Evolutionary conservation across 192 early-diverging fungal species (phyloP).

Genomic region (Endogone sp.): DNA sequence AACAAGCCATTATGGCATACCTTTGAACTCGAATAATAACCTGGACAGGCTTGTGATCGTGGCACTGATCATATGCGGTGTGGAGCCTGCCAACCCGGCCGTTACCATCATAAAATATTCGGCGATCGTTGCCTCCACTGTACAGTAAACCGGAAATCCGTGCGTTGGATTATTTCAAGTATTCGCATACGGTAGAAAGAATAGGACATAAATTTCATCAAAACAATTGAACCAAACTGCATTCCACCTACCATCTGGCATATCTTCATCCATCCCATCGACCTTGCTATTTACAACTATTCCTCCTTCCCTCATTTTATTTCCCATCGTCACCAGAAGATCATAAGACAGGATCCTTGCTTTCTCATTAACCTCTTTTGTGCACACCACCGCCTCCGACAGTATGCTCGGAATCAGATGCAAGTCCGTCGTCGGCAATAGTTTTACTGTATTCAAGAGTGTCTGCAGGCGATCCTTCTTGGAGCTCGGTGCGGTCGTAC

Average conservation of each 20-base stretch:
- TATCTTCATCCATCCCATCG: conserved; percentile 26
- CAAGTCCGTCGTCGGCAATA: conserved; percentile 61
- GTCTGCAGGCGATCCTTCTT: conserved; percentile 77
- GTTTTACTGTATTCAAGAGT: conserved; percentile 59
- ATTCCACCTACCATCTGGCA: conserved; percentile 32
- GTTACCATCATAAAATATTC: conserved; percentile 94
- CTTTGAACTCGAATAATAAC: conserved; percentile 90
- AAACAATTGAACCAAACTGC: background rate
- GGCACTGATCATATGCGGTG: conserved; percentile 90
- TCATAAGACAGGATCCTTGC: conserved; percentile 80
- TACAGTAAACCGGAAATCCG: too few species aligned
- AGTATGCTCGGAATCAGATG: conserved; percentile 84
- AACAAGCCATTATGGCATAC: conserved; percentile 12
- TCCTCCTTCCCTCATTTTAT: conserved; percentile 80
- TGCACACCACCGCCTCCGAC: conserved; percentile 88
- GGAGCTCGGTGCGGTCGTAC: conserved; percentile 61
- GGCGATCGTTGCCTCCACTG: conserved; percentile 48
- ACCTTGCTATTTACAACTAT: conserved; percentile 31
- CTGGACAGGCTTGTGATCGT: conserved; percentile 79
- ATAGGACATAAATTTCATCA: background rate
- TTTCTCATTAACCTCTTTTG: conserved; percentile 93
- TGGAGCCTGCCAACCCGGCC: conserved; percentile 91
- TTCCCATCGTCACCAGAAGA: conserved; percentile 83
- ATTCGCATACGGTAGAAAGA: too few species aligned
- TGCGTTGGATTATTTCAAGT: too few species aligned